These are phyloP conservation scores for Epichloe glyceriae DNA, from an alignment of 2,329 filamentous ascomycete genomes.

Conservation along the genomic window DNA sequence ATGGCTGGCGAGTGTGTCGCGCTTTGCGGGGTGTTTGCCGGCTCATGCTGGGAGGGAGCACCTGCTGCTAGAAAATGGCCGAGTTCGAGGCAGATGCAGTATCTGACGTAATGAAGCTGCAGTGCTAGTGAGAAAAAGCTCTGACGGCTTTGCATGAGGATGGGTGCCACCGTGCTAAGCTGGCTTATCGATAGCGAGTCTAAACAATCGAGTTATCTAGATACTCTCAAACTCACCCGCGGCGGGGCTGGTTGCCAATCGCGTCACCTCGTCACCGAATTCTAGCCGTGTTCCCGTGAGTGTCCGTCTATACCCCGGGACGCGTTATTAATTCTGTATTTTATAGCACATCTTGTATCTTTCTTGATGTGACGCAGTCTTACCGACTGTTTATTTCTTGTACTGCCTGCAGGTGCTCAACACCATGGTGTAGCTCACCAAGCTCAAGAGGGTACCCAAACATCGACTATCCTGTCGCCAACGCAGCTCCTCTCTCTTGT, in stretches of 20 bases:
- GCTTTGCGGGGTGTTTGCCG: constrained; percentile 27
- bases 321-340: not conserved
- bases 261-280: not conserved
- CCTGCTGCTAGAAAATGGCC: not conserved
- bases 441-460: constrained; percentile 10
- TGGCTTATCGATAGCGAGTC: not conserved
- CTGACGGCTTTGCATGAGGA: too few species aligned
- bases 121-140: too few species aligned
- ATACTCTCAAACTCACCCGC: too few species aligned
- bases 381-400: not conserved
- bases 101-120: too few species aligned
- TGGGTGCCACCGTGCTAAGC: not conserved
- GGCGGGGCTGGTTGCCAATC: not conserved
- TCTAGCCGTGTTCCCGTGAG: not conserved
- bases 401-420: not conserved
- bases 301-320: not conserved
- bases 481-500: constrained; percentile 10
- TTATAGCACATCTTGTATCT: not conserved
- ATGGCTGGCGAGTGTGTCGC: constrained; percentile 28
- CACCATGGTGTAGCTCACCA: constrained; percentile 23
- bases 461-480: constrained; percentile 11
- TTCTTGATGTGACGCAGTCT: not conserved
- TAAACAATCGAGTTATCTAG: too few species aligned
- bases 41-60: constrained; percentile 24
- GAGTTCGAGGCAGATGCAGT: too few species aligned